These are phyloP conservation scores for Beta macrorhiza DNA, from an alignment of 179 eudicot species.

Conservation along the genomic window DNA sequence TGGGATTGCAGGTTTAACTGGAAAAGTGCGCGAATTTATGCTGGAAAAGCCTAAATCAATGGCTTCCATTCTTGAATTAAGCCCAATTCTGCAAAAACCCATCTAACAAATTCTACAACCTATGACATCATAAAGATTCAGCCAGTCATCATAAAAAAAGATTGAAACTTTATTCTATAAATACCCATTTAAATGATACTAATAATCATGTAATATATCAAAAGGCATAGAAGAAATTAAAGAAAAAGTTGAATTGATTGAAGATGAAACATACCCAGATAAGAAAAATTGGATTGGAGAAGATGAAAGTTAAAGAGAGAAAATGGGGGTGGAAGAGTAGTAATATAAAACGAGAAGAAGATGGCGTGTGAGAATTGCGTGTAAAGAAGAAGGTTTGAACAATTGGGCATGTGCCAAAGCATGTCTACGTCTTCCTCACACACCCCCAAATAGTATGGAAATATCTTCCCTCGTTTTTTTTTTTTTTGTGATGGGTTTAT, in stretches of 20 bases:
- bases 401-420: constrained; percentile 29
- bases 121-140: constrained; percentile 19
- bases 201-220: not conserved
- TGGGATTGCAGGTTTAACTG: constrained; percentile 19
- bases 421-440: constrained; percentile 28
- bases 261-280: constrained; percentile 24
- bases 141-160: not conserved
- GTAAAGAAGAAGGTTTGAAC: constrained; percentile 24
- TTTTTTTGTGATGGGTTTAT: not conserved
- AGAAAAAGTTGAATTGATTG: not conserved
- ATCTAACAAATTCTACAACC: constrained; percentile 31
- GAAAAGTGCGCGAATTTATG: constrained; percentile 25
- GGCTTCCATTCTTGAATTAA: constrained; percentile 30
- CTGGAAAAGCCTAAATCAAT: constrained; percentile 32
- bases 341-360: constrained; percentile 2
- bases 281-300: constrained; percentile 15
- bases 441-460: not conserved
- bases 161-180: constrained; percentile 15
- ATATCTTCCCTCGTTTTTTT: not conserved
- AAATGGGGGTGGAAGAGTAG: not conserved
- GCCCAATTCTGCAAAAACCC: constrained; percentile 35
- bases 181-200: not conserved
- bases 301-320: not conserved
- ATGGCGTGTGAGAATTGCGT: constrained; percentile 37
- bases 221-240: not conserved